Percentiles rank a stretch among this genome's conserved stretches.
These are phyloP conservation scores for Aureoboletus auriporus DNA, from an alignment of 768 basidiomycete genomes.

Conservation along the genomic window DNA sequence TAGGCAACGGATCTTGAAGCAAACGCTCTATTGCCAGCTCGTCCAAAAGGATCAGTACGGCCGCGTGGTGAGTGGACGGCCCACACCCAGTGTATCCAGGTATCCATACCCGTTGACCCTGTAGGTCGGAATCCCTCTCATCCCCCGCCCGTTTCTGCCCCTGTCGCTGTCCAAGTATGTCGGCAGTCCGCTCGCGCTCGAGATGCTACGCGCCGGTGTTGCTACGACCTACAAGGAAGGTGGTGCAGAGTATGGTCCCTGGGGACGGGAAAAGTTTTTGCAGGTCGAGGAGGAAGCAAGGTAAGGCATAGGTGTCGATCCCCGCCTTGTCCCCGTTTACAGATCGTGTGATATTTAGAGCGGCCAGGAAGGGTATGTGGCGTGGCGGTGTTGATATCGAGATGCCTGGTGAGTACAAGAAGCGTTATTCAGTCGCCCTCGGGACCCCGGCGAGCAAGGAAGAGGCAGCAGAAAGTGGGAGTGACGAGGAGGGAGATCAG, in stretches of 20 bases:
- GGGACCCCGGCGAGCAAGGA: slow-evolving; percentile 2
- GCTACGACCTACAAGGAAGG: slow-evolving; percentile 71
- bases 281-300: slow-evolving; percentile 61
- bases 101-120: no score
- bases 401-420: slow-evolving; percentile 79
- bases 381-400: slow-evolving; percentile 48
- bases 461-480: background rate
- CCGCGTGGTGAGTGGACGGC: slow-evolving; percentile 57
- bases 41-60: slow-evolving; percentile 78
- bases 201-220: slow-evolving; percentile 81
- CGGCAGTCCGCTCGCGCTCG: slow-evolving; percentile 51
- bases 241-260: slow-evolving; percentile 75
- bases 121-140: slow-evolving; percentile 54
- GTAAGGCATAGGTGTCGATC: slow-evolving; percentile 37
- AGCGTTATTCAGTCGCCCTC: slow-evolving; percentile 42
- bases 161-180: slow-evolving; percentile 34
- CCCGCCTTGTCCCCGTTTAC: background rate
- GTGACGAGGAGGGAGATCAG: background rate
- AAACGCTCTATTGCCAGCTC: slow-evolving; percentile 66
- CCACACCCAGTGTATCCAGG: background rate
- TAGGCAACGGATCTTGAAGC: slow-evolving; percentile 49
- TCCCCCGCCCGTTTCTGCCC: slow-evolving; percentile 50
- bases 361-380: slow-evolving; percentile 75
- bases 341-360: slow-evolving; percentile 33
- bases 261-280: slow-evolving; percentile 62